Evolutionary conservation across 306 rosid genomes (phyloP).

Genomic region (Prunus padus): DNA sequence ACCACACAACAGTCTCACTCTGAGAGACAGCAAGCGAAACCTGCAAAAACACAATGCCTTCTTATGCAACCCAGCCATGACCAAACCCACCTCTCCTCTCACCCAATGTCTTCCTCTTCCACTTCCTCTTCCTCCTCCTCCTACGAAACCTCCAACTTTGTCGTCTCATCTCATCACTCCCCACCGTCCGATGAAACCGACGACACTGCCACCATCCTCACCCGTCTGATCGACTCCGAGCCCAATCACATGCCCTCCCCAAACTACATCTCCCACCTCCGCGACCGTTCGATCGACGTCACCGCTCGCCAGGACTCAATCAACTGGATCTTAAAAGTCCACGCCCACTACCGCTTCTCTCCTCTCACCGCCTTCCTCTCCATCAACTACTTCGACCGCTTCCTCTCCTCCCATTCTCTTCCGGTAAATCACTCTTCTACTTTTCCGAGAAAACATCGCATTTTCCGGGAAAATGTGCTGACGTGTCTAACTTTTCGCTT

Average conservation of each 20-base stretch:
- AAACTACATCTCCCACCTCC: slow-evolving; percentile 40
- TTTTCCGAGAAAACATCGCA: slow-evolving; percentile 3
- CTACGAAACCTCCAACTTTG: background rate
- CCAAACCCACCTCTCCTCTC: slow-evolving; percentile 10
- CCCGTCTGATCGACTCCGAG: slow-evolving; percentile 23
- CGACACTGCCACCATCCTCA: background rate
- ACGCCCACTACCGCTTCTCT: slow-evolving; percentile 41
- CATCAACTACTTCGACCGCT: slow-evolving; percentile 74
- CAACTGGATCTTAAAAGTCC: slow-evolving; percentile 79
- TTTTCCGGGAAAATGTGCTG: background rate
- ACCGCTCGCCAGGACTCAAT: slow-evolving; percentile 59
- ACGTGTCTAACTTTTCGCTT: background rate
- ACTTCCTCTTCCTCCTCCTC: background rate
- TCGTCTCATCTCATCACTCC: background rate
- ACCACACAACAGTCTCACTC: background rate
- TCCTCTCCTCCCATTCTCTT: slow-evolving; percentile 50
- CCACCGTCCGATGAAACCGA: slow-evolving; percentile 12
- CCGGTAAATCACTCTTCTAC: slow-evolving; percentile 37
- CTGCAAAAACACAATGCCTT: background rate
- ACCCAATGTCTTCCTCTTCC: background rate
- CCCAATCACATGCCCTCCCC: slow-evolving; percentile 32
- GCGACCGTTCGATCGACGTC: slow-evolving; percentile 38
- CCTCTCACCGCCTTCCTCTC: slow-evolving; percentile 73
- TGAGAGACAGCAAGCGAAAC: background rate
- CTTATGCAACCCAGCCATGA: slow-evolving; percentile 16